Base-by-base conservation (phyloP, 768 basidiomycete species). In the Termitomyces sp. region DNA sequence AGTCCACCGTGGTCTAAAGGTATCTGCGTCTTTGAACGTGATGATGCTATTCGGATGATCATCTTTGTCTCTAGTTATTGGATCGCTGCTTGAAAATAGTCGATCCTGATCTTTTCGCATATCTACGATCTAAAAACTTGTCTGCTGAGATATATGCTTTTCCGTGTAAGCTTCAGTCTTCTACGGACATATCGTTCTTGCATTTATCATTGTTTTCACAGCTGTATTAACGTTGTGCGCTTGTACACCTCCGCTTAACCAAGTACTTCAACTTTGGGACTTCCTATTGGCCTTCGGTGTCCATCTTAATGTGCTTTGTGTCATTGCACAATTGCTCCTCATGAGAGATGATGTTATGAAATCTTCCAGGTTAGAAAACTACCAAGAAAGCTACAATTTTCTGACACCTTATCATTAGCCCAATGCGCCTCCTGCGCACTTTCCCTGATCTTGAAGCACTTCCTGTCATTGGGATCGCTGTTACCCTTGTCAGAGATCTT, bases 91-190 rank as follows among this genome's bases (percentile, higher is more conserved):
- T 99, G 37, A 86, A 92, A 66, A 87, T 94, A 52, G 88, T 98
- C 13, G 97, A 99, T 67, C 85, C 88, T 0, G 90, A 94, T 48
- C 77, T 98, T 26, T 96, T 84, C 68, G 75, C 76, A 14, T 80
- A 94, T 71, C 76, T 99, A 37, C 83, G 90, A 41, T 88, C 87
- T 34, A 97, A 94, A 67, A 96, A 96, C 63, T 81, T 99, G 7
- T 89, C 88, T 10, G 97, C 97, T 4, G 95, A 98, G 70, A 84
- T 99, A 26, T 98, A 98, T 69, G 97, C 96, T 3, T 99, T 99
- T 68, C 93, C 97, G 46, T 97, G 94, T 94, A 66, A 58, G 90
- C 80, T 43, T 41, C 56, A 24, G 24, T 20, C 47, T 26, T 20
- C 9, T 12, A 7, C 31, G 4, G 24, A 53, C 22, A 32, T 18